Evolutionary conservation across 345 rosid genomes (phyloP), one percentile per base, ranked within the genome.

Genomic region (Psidium guajava): DNA sequence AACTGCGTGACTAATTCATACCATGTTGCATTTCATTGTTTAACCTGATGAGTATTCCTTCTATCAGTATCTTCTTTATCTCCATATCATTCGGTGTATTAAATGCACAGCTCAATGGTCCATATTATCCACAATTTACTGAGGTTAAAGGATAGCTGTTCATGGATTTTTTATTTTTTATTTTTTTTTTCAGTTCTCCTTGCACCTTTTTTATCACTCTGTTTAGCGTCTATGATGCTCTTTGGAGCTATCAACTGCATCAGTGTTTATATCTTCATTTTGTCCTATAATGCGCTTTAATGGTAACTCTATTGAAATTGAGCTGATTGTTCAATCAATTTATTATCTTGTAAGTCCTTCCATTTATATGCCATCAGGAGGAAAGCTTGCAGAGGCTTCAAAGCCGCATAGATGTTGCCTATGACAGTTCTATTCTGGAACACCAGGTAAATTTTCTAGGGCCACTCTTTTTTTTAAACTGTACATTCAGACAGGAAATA

Each of bases 371-470:
- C 54, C 85, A 13, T 86, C 91, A 97, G 99, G 99, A 97, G 93
- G 99, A 95, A 89, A 90, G 96, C 92, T 88, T 97, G 90, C 96
- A 88, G 92, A 91, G 90, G 88, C 88, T 97, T 87, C 99, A 97
- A 90, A 92, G 84, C 82, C 98, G 98, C 56, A 93, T 97, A 55
- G 99, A 97, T 90, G 90, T 96, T 83, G 89, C 95, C 4, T 97
- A 96, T 92, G 99, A 97, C 86, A 92, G 99, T 93, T 91, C 97
- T 77, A 88, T 92, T 53, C 90, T 89, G 80, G 96, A 92, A 86
- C 99, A 96, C 88, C 97, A 91, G 98, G 99, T 96, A 80, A 85
- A 20, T 1, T 61, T 86, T 87, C 42, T 56, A 9, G 55, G 8
- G 52, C 4, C 11, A 50, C 52, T 15, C 13, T 57, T 58, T 16